phyloP scores from a whole-genome alignment of 441 rosid species.

The Brassica hybrid region DNA sequence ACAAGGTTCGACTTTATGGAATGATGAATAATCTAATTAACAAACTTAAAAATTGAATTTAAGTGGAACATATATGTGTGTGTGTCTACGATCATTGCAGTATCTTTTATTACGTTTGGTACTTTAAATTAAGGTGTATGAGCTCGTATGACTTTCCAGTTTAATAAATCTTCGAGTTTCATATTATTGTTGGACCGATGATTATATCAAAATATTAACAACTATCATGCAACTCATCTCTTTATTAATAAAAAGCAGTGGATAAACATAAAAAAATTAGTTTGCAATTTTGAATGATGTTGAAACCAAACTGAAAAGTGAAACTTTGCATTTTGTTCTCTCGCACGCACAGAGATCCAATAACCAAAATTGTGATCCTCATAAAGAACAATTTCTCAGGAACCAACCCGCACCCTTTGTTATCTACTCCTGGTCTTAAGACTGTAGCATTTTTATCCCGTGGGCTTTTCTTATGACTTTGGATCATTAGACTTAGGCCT shows the following conservation, averaged over 20 bases:
- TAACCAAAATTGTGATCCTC: not conserved
- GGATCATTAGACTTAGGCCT: not conserved
- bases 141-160: not conserved
- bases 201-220: not conserved
- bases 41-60: not conserved
- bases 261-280: not conserved
- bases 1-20: constrained; percentile 4
- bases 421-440: not conserved
- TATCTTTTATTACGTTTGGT: not conserved
- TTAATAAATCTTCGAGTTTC: not conserved
- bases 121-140: not conserved
- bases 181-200: not conserved
- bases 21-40: not conserved
- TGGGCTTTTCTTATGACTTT: not conserved
- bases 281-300: constrained; percentile 1
- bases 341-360: not conserved
- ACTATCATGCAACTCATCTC: not conserved
- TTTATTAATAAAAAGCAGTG: not conserved
- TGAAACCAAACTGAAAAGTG: not conserved
- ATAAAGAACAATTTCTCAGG: not conserved
- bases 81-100: not conserved
- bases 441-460: not conserved
- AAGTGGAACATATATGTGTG: not conserved
- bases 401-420: not conserved
- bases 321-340: not conserved